These are phyloP conservation scores for Thuidium tamariscinum DNA, from an alignment of 225 moss, liverwort and hornwort species.

Conservation along the genomic window DNA sequence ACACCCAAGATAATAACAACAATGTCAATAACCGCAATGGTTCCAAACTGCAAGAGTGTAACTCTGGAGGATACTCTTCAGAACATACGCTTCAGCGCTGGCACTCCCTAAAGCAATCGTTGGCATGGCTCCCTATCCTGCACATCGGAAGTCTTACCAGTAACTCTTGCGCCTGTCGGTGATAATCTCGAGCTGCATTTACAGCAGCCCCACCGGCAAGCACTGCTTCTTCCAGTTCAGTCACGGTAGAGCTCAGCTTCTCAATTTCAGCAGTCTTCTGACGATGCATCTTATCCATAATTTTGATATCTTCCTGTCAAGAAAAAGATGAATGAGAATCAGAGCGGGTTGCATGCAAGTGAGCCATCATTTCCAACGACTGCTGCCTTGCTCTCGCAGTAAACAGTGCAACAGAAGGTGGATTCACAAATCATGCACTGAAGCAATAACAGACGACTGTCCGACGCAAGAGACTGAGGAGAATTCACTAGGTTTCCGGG, in stretches of 20 bases:
- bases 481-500: not conserved
- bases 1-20: not conserved
- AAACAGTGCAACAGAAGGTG: not conserved
- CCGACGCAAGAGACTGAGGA: not conserved
- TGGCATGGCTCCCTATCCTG: not conserved
- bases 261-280: constrained; percentile 96
- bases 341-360: not conserved
- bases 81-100: not conserved
- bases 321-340: not conserved
- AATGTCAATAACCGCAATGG: not conserved
- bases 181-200: constrained; percentile 83
- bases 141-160: constrained; percentile 32
- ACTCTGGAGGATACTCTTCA: not conserved
- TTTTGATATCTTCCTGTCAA: constrained; percentile 93
- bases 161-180: constrained; percentile 87
- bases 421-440: not conserved
- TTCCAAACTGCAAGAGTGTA: not conserved
- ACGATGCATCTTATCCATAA: constrained; percentile 95
- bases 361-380: not conserved
- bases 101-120: not conserved
- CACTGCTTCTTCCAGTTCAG: constrained; percentile 81
- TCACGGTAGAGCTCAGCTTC: constrained; percentile 69
- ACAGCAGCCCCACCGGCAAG: constrained; percentile 93
- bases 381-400: not conserved
- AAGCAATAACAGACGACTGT: not conserved